These are phyloP conservation scores for Amylostereum areolatum DNA, from an alignment of 1,284 basidiomycete genomes.

Conservation along the genomic window DNA sequence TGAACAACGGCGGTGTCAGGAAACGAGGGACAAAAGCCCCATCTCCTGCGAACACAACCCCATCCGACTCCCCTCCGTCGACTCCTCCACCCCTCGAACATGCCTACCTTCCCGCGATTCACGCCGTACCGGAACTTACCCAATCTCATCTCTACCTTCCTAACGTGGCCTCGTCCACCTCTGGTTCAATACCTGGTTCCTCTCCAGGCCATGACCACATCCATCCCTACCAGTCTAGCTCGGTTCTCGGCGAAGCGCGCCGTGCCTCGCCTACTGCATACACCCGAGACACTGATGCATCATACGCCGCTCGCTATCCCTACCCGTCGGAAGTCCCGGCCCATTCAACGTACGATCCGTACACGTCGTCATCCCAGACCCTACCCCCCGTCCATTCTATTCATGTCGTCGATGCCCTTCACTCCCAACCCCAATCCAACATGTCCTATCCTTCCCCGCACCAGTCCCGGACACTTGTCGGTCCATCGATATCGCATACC, in stretches of 20 bases:
- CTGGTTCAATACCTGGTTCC: too few relatives aligned
- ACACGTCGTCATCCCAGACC: background rate
- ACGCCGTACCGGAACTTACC: conserved; percentile 7
- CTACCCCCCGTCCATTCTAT: background rate
- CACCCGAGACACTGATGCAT: too few relatives aligned
- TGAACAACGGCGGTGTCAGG: conserved; percentile 3
- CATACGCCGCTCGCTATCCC: too few relatives aligned
- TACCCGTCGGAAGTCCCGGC: too few relatives aligned
- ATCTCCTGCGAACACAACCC: conserved; percentile 1
- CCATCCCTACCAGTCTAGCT: background rate
- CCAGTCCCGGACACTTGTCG: background rate
- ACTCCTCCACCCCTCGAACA: conserved; percentile 18
- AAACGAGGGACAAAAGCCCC: conserved; percentile 8
- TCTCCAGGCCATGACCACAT: conserved; percentile 9
- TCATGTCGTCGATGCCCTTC: background rate
- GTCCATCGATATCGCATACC: background rate
- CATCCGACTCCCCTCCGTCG: conserved; percentile 11
- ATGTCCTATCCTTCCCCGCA: background rate
- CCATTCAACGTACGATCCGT: too few relatives aligned
- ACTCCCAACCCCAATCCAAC: background rate
- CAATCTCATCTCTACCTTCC: conserved; percentile 25
- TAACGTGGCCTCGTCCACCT: conserved; percentile 13
- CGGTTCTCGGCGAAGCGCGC: too few relatives aligned
- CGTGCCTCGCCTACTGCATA: too few relatives aligned
- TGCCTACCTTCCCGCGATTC: conserved; percentile 11